These are phyloP conservation scores for Tirmania nivea DNA, from an alignment of 495 filamentous ascomycete species.

Conservation along the genomic window DNA sequence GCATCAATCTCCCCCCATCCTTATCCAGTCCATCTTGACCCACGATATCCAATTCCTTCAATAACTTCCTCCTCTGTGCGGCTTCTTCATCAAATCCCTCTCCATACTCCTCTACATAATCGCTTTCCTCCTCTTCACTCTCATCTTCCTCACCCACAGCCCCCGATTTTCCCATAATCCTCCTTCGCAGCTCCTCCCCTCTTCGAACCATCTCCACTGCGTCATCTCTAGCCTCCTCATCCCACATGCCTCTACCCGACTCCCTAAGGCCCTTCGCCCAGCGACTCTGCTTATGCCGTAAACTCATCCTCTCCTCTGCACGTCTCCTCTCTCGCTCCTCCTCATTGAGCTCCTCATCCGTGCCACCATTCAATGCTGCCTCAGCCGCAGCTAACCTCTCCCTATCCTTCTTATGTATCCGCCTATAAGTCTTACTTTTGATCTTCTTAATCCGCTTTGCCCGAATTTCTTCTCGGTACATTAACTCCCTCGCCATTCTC, in stretches of 20 bases:
- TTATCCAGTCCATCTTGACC: conserved; percentile 22
- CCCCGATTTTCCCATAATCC: conserved; percentile 53
- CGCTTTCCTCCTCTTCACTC: conserved; percentile 36
- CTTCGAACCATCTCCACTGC: conserved; percentile 62
- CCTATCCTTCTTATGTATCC: conserved; percentile 73
- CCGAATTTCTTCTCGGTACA: conserved; percentile 76
- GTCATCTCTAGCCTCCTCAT: conserved; percentile 55
- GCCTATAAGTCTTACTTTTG: conserved; percentile 81
- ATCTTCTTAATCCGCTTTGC: conserved; percentile 94
- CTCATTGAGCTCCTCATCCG: conserved; percentile 45
- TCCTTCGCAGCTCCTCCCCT: conserved; percentile 63
- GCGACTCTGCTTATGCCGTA: conserved; percentile 72
- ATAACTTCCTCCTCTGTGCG: conserved; percentile 32
- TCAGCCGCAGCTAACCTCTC: conserved; percentile 50
- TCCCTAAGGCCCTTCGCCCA: conserved; percentile 83
- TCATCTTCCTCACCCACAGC: conserved; percentile 30
- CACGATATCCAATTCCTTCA: conserved; percentile 34
- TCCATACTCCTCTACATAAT: conserved; percentile 21
- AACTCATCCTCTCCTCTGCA: conserved; percentile 74
- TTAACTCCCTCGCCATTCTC: conserved; percentile 55
- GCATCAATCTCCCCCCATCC: conserved; percentile 30
- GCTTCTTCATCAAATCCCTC: conserved; percentile 30
- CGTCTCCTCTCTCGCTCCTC: conserved; percentile 58
- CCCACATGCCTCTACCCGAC: conserved; percentile 57
- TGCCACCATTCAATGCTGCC: conserved; percentile 38